Percentiles rank a stretch among this genome's conserved stretches.
phyloP scores from a whole-genome alignment of 78 protist species.

The Dictyostelium firmibasis region DNA sequence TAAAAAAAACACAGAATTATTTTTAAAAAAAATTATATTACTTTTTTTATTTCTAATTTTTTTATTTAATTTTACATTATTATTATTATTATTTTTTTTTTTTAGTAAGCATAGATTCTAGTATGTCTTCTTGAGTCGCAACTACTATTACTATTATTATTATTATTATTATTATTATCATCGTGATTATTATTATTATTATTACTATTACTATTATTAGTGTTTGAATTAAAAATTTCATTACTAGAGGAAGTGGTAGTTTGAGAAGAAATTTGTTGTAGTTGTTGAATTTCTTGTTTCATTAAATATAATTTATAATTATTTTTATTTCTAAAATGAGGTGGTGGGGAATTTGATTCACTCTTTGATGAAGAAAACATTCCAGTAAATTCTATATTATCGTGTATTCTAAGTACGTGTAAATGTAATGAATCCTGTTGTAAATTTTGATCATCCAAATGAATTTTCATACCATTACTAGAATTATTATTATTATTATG shows the following conservation, averaged over 20 bases:
- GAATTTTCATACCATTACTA: background rate
- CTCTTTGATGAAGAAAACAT: slow-evolving; percentile 8
- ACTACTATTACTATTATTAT: background rate
- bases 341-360: background rate
- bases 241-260: background rate
- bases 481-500: background rate
- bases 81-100: background rate
- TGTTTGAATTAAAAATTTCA: background rate
- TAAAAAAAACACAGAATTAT: background rate
- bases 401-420: slow-evolving; percentile 36
- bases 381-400: slow-evolving; percentile 11
- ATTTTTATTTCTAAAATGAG: background rate
- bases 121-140: slow-evolving; percentile 1
- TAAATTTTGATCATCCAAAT: background rate
- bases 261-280: background rate
- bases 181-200: background rate
- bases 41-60: background rate
- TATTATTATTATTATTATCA: background rate
- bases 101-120: background rate
- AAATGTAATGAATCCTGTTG: background rate
- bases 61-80: background rate
- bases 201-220: background rate
- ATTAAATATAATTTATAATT: background rate
- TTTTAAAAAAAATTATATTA: background rate
- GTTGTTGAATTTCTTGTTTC: background rate